Evolutionary conservation across 2,329 filamentous ascomycete genomes (phyloP).

Genomic region (Epichloe amarillans): DNA sequence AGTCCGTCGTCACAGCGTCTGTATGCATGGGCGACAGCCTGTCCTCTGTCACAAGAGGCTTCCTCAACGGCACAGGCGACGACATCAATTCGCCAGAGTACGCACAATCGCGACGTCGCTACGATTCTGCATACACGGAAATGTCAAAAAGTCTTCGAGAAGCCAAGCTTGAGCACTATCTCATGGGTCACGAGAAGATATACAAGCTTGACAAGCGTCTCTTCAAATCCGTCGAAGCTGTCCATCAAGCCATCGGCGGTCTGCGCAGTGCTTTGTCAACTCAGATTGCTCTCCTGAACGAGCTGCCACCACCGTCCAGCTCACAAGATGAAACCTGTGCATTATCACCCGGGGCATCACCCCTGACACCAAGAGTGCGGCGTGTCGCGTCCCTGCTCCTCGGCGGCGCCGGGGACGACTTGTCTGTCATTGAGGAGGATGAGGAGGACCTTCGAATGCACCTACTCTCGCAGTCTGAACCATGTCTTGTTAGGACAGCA

Average conservation of each 20-base stretch:
- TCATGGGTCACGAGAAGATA: conserved; percentile 64
- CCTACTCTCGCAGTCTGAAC: conserved; percentile 16
- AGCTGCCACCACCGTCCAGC: conserved; percentile 28
- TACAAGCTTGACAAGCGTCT: conserved; percentile 69
- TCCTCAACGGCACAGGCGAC: conserved; percentile 69
- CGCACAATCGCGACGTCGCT: conserved; percentile 44
- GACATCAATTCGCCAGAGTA: conserved; percentile 59
- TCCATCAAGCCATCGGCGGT: conserved; percentile 82
- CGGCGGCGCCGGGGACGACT: conserved; percentile 30
- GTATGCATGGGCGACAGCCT: conserved; percentile 70
- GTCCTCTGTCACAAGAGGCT: conserved; percentile 67
- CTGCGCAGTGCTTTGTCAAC: conserved; percentile 79
- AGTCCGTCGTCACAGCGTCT: conserved; percentile 59
- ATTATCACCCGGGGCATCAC: conserved; percentile 8
- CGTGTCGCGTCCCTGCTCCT: conserved; percentile 19
- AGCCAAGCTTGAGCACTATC: conserved; percentile 79
- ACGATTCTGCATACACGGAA: conserved; percentile 52
- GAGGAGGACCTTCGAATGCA: conserved; percentile 25
- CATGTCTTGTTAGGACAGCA: conserved; percentile 16
- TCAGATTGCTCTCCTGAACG: conserved; percentile 72
- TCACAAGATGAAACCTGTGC: not conserved
- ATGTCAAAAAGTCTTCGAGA: conserved; percentile 72
- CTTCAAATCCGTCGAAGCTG: conserved; percentile 69
- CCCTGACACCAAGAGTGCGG: conserved; percentile 14
- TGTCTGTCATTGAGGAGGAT: conserved; percentile 51